Evolutionary conservation across 163 green algal genomes (phyloP), one percentile per base, ranked within the genome.

Genomic region (Scenedesmus sp.): DNA sequence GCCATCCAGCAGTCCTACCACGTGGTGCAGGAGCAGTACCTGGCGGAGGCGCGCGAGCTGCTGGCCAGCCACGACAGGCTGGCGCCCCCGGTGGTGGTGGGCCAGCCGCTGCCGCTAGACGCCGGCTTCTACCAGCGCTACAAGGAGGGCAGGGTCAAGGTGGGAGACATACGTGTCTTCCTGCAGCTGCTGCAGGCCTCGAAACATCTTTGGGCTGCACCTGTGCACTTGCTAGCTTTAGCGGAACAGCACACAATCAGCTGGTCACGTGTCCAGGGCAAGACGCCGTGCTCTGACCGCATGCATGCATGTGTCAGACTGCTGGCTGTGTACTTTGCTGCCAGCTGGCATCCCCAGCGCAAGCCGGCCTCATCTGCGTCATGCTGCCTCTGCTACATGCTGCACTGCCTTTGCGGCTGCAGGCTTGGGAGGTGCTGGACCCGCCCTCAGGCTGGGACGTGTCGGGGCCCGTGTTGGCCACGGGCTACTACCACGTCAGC

Each of bases 401-500:
- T 46, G 52, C 23, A 2, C 81, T 34, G 9, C 20, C 20, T 84
- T 57, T 7, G 0, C 70, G 81, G 18, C 20, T 84, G 70, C 66
- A 90, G 83, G 84, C 85, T 8, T 91, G 90, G 90, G 85, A 93
- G 85, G n/a, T 91, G 64, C 77, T 93, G 13, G 90, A 93, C 90
- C 90, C 90, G 15, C 90, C 90, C 1, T 77, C 59, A 56, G 90
- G 90, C 73, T 91, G 90, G 90, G 85, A 93, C 26, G 52, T 52
- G 20, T 56, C 57, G 4, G 90, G 90, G 60, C 85, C 90, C 20
- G 76, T 88, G 74, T 60, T 91, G 16, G 85, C 85, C 73, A 91
- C 90, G 20, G 90, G 90, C 55, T 91, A 84, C 73, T 88, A 88
- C 82, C 67, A 82, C 16, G 76, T 93, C 55, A 91, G 54, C 59